Evolutionary conservation across 2,329 filamentous ascomycete species (phyloP).

Genomic region (Nothomitra cinnamomea): DNA sequence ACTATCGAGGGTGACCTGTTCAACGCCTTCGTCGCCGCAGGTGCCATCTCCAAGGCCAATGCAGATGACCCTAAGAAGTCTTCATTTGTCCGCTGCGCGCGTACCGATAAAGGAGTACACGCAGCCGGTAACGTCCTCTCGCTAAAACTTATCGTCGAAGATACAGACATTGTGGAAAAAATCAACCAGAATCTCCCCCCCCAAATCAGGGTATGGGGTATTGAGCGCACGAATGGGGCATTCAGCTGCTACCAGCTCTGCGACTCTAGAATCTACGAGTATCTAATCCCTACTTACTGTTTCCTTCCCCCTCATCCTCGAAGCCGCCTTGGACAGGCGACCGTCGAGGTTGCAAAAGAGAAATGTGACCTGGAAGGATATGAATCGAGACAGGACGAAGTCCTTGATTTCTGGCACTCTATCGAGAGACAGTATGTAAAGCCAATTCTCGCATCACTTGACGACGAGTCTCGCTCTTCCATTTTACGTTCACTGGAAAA

Average conservation of each 20-base stretch:
- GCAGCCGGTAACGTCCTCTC: conserved; percentile 92
- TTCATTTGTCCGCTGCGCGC: conserved; percentile 78
- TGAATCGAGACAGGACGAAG: conserved; percentile 53
- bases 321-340: conserved; percentile 66
- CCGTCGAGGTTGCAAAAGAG: conserved; percentile 62
- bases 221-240: conserved; percentile 70
- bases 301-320: conserved; percentile 84
- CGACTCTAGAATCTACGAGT: conserved; percentile 94
- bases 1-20: conserved; percentile 96
- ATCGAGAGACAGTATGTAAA: conserved; percentile 69
- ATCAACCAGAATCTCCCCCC: conserved; percentile 74
- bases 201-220: conserved; percentile 92
- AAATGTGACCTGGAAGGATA: conserved; percentile 55
- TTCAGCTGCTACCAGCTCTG: conserved; percentile 94
- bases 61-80: conserved; percentile 95
- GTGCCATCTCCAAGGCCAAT: conserved; percentile 92
- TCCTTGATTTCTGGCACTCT: conserved; percentile 64
- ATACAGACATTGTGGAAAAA: conserved; percentile 69
- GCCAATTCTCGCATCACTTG: conserved; percentile 31
- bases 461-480: not conserved
- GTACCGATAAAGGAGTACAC: conserved; percentile 95
- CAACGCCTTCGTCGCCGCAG: conserved; percentile 73
- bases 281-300: conserved; percentile 83
- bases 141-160: conserved; percentile 88
- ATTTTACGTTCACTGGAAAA: not conserved